phyloP scores from a whole-genome alignment of 768 basidiomycete species.

The Mycena amicta region DNA sequence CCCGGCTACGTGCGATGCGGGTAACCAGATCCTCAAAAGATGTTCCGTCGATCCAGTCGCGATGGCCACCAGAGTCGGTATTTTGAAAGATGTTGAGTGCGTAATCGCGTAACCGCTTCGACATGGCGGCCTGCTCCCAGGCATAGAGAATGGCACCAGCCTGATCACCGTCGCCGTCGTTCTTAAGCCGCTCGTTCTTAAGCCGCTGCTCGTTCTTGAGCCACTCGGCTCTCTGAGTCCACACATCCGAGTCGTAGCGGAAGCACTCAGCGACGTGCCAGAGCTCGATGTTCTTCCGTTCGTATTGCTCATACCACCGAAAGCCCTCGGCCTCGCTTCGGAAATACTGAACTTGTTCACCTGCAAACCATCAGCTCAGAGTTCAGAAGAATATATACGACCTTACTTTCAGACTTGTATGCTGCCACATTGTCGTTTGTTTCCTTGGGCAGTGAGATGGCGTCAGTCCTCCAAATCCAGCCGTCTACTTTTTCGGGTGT shows the following conservation, averaged over 20 bases:
- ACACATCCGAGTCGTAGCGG: slow-evolving; percentile 1
- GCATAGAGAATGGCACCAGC: slow-evolving; percentile 2
- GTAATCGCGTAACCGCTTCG: slow-evolving; percentile 1
- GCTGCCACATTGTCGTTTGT: no score
- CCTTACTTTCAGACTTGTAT: no score
- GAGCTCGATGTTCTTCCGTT: slow-evolving; percentile 7
- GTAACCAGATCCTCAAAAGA: slow-evolving; percentile 3
- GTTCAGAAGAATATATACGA: not conserved
- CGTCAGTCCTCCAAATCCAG: no score
- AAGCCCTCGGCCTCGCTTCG: not conserved
- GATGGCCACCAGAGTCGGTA: slow-evolving; percentile 4
- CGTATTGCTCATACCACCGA: slow-evolving; percentile 1
- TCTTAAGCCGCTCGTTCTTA: not conserved
- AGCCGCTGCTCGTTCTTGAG: not conserved
- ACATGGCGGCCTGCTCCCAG: slow-evolving; percentile 10
- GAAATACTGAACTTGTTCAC: slow-evolving; percentile 15
- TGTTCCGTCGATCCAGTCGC: slow-evolving; percentile 1
- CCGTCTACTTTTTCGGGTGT: no score
- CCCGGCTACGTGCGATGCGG: slow-evolving; percentile 2
- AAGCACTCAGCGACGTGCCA: slow-evolving; percentile 6
- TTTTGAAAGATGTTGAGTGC: slow-evolving; percentile 2
- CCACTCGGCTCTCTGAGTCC: no score
- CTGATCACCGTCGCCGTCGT: not conserved
- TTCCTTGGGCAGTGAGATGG: no score
- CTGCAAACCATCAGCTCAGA: not conserved